Base-by-base conservation (phyloP, 495 filamentous ascomycete genomes). In the Aspergillus egyptiacus region DNA sequence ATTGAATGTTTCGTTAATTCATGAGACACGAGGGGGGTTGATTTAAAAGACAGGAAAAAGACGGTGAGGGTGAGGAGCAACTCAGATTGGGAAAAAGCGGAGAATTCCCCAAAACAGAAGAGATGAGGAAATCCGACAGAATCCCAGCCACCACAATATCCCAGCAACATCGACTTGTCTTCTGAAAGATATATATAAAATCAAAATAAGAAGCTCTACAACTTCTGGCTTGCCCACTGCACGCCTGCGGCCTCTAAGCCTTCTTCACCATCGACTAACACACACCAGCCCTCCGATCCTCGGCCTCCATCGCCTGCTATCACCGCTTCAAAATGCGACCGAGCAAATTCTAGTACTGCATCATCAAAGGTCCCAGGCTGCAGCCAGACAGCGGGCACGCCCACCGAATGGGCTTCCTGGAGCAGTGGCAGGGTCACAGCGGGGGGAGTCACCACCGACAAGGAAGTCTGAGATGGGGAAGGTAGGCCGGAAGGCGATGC, bases 291-390 rank as follows among this genome's bases (percentile, higher is more conserved):
- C 67, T 94, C 87, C 30, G 74, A 67, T 18, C 78, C 85, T 23
- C 51, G 50, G 7, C 86, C 86, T 3, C 80, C 85, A 5, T 82
- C 78, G 15, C 78, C 79, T 4, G 85, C 89, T 54, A 95, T 74
- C 19, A 82, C 85, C 19, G 81, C 81, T 54, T 78, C 69, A 62
- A 91, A 89, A 58, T 76, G 75, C 54, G 61, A 68, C 48, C 61
- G 67, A 17, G 88, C 88, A 66, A 75, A 93, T 6, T 72, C 70
- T 52, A 95, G 57, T 34, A 85, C 85, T 32, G 80, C 74, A 20
- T 84, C 76, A 62, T 95, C 80, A 56, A 86, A 96, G 7, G 80
- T 89, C 1, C 91, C 91, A 0, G 93, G 93, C 66, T 98, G 93
- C 48, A 98, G 65, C 86, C 90, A 98, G 11, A 96, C 87, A 11